phyloP scores from a whole-genome alignment of 1,284 basidiomycete genomes.

The Moesziomyces antarcticus region DNA sequence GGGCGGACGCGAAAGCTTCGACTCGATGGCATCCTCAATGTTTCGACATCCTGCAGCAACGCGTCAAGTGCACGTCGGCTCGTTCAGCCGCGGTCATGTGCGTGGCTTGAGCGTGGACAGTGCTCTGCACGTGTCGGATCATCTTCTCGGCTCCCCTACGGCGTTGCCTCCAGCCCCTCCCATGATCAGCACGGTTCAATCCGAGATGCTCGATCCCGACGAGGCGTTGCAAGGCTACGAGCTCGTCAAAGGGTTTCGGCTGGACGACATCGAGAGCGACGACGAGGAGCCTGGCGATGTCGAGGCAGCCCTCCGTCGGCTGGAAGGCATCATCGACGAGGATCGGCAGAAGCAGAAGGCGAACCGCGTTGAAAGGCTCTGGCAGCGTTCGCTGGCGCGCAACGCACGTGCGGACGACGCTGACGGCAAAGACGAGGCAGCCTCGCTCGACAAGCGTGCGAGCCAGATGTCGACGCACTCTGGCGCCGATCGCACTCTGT shows the following conservation, averaged over 20 bases:
- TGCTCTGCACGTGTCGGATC: conserved; percentile 12
- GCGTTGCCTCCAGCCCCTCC: conserved; percentile 18
- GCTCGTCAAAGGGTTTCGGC: conserved; percentile 60
- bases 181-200: conserved; percentile 51
- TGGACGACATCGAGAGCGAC: conserved; percentile 57
- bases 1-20: conserved; percentile 42
- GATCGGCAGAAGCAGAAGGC: conserved; percentile 54
- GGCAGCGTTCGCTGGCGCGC: conserved; percentile 47
- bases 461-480: conserved; percentile 22
- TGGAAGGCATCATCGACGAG: conserved; percentile 63
- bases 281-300: conserved; percentile 62
- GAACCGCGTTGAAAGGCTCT: conserved; percentile 52
- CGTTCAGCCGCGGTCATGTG: conserved; percentile 23
- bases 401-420: conserved; percentile 20
- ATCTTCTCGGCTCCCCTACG: conserved; percentile 4
- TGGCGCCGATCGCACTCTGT: conserved; percentile 23
- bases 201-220: conserved; percentile 62
- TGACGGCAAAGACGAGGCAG: not conserved
- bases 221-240: conserved; percentile 61
- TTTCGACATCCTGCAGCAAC: conserved; percentile 21
- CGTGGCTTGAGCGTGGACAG: conserved; percentile 41
- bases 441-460: conserved; percentile 1
- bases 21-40: conserved; percentile 45
- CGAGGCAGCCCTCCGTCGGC: conserved; percentile 57
- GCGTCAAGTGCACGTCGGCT: conserved; percentile 23